Evolutionary conservation across 768 basidiomycete genomes (phyloP), one percentile per base, ranked within the genome.

Genomic region (Lyophyllum decastes): DNA sequence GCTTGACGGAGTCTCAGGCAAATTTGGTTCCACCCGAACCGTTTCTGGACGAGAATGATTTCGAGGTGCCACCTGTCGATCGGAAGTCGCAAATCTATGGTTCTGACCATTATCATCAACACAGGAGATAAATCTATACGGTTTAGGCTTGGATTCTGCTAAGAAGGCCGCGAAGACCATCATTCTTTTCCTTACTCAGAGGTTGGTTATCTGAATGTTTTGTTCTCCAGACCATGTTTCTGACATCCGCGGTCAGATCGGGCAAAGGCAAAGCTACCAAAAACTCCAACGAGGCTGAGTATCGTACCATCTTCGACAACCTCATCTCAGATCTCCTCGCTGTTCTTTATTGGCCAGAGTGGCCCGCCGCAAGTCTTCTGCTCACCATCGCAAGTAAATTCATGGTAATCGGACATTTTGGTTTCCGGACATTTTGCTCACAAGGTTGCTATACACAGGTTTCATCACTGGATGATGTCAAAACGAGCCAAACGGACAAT

Each of bases 331-430:
- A 99, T 67, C 77, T 97, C 22, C 80, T 98, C 22, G 82, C 83
- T 9, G 94, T 97, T 19, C 76, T 98, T 6, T 95, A 90, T 69
- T 92, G 92, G 86, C 95, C 97, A 0, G 97, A 99, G 72, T 99
- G 96, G 95, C 97, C 97, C 6, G 95, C 92, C 10, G 92, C 97
- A 1, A 82, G 87, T 43, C 72, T 97, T 17, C 78, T 97, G 38
- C 74, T 98, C 35, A 84, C 82, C 44, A 88, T 97, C 47, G 84
- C 88, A 7, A 90, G 87, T 61, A 90, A 88, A 68, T 88, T 87
- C 63, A 92, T 98, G 92, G 95, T 94, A 58, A 10, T 80, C 63
- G 5, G 22, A 59, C 4, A 25, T 24, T 30, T 52, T 17, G 43
- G 49, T 40, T 34, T 10, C 25, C 33, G 10, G 4, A 19, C 48